Base-by-base conservation (phyloP, 2,329 filamentous ascomycete species). In the Curvularia spicifera region DNA sequence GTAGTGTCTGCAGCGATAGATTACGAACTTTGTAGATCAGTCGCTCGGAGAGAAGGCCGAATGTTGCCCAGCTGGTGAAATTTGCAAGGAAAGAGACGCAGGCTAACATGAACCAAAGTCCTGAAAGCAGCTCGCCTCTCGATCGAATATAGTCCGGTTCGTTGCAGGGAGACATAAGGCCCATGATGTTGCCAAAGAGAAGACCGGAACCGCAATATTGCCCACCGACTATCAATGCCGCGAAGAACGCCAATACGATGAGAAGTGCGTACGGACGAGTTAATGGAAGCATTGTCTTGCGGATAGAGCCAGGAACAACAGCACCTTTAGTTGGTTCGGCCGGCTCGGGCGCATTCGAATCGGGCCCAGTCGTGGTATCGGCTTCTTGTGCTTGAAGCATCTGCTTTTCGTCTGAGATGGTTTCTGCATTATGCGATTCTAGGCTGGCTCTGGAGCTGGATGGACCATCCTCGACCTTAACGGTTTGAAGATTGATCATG, bases 1-100 rank as follows among this genome's bases (percentile, higher is more conserved):
- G 83, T 1, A 91, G 76, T 0, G 88, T 85, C 2, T 86, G 83
- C 70, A 91, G 85, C 0, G 86, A 88, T 1, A 89, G 74, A 2
- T 89, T 83, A 51, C 88, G 82, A 9, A 89, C 83, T 44, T 81
- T 83, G 71, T 87, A 88, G 1, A 91, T 79, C 1, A 90, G 76
- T 61, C 87, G 85, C 70, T 91, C 88, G 0, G 88, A 85, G 0
- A 87, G 78, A 56, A 81, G 78, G 1, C 85, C 85, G 60, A 88
- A 87, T 2, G 78, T 76, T 1, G 81, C 79, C 81, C 85, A 85
- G 63, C 85, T 88, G 29, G 82, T 79, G 4, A 86, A 76, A 61
- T 91, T 89, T 63, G 85, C 85, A 24, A 86, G 79, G 67, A 88
- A 83, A 59, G 87, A 85, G 22, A 87, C 79, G 35, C 83, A 79